Base-by-base conservation (phyloP, 2,329 filamentous ascomycete species). In the Trichophyton verrucosum region DNA sequence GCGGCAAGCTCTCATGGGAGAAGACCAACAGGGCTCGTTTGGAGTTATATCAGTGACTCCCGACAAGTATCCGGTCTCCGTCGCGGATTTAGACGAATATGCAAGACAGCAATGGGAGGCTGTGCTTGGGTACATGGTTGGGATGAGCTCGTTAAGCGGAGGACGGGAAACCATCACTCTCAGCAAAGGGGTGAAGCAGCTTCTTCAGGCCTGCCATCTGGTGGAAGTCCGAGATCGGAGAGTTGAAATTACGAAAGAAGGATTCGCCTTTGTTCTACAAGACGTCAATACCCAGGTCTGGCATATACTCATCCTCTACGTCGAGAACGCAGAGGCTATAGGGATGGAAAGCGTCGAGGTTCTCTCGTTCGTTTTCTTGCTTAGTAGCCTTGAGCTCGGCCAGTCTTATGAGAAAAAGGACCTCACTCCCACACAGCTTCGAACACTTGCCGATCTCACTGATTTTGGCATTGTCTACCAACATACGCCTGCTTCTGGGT, bases 271-370 rank as follows among this genome's bases (percentile, higher is more conserved):
- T 69, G 79, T 99, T 61, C 80, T 99, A 7, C 92, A 97, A 69
- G 92, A 96, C 70, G 87, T 92, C 62, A 97, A 96, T 72, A 91
- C 92, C 0, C 94, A 99, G 73, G 91, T 99, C 40, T 99, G 94
- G 94, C 94, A 91, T 27, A 79, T 99, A 55, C 80, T 99, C 40
- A 86, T 99, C 33, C 85, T 96, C 36, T 99, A 96, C 80, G 85
- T 99, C 58, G 89, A 95, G 66, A 88, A 90, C 63, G 87, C 88
- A 51, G 86, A 90, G 67, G 78, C 80, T 60, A 81, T 88, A 15
- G 82, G 83, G 36, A 87, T 96, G 80, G 90, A 96, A 66, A 86
- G 88, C 62, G 91, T 96, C 56, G 94, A 99, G 70, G 91, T 97
- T 72, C 83, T 99, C 4, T 91, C 89, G 5, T 99, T 99, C 72